Conservation (phyloP, 441 rosid species). For the Populus hybrid region DNA sequence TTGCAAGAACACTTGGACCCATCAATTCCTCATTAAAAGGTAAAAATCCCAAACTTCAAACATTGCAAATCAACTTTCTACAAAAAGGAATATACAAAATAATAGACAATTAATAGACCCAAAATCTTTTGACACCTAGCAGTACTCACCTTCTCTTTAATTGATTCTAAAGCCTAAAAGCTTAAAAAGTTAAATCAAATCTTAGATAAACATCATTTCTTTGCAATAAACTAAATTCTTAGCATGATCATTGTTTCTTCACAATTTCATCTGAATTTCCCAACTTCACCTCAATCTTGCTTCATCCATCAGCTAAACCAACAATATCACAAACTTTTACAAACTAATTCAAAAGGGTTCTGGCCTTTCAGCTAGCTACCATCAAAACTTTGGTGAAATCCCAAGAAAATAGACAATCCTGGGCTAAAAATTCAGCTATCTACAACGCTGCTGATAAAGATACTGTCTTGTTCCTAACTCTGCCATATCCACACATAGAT, state of each 20-base stretch:
- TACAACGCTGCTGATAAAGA: background rate
- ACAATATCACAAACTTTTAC: background rate
- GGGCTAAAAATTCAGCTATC: background rate
- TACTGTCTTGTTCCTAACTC: background rate
- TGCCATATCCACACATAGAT: background rate
- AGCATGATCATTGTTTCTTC: background rate
- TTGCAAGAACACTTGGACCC: background rate
- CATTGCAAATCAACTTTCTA: background rate
- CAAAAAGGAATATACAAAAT: background rate
- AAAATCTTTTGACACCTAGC: background rate
- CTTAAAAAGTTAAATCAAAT: background rate
- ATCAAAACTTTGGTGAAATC: background rate
- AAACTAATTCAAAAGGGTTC: background rate
- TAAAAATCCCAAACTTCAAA: background rate
- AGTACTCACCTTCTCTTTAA: background rate
- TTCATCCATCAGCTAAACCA: background rate
- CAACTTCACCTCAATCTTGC: background rate
- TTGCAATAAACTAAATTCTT: background rate
- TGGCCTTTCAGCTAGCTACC: background rate
- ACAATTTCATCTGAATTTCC: background rate
- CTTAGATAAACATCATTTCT: background rate
- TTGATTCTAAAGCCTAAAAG: background rate
- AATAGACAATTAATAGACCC: background rate
- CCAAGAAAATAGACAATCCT: background rate
- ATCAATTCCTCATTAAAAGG: background rate